These are phyloP conservation scores for Trypethelium eluteriae DNA, from an alignment of 495 filamentous ascomycete species.

Conservation along the genomic window DNA sequence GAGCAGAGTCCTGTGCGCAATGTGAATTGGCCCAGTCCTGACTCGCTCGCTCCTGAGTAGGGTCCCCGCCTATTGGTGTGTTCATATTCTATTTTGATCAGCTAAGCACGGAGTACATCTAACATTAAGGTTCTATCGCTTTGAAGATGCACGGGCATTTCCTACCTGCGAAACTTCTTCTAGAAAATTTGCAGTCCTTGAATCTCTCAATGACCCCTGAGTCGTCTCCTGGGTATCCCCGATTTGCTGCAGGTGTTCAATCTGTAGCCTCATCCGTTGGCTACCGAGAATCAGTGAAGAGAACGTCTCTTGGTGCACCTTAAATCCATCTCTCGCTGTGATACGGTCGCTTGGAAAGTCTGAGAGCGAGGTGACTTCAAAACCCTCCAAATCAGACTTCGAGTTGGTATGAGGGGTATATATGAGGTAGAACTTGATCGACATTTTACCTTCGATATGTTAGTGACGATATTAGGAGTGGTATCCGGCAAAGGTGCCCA, in stretches of 20 bases:
- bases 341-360: neutral
- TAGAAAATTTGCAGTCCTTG: neutral
- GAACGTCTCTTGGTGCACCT: neutral
- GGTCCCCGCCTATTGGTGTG: neutral
- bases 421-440: neutral
- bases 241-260: neutral
- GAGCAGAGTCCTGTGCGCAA: neutral
- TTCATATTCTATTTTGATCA: conserved; percentile 4
- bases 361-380: neutral
- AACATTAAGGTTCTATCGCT: neutral
- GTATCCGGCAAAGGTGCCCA: neutral
- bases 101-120: neutral
- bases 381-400: neutral
- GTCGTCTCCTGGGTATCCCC: conserved; percentile 1
- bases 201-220: neutral
- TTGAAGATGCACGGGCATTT: neutral
- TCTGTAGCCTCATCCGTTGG: conserved; percentile 1
- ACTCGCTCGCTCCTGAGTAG: neutral
- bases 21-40: neutral
- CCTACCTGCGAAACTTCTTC: neutral
- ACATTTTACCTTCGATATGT: neutral
- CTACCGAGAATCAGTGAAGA: neutral
- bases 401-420: neutral
- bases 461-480: neutral
- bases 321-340: neutral